These are phyloP conservation scores for Blastobotrys robertii DNA, from an alignment of 805 yeast genomes.

Conservation along the genomic window DNA sequence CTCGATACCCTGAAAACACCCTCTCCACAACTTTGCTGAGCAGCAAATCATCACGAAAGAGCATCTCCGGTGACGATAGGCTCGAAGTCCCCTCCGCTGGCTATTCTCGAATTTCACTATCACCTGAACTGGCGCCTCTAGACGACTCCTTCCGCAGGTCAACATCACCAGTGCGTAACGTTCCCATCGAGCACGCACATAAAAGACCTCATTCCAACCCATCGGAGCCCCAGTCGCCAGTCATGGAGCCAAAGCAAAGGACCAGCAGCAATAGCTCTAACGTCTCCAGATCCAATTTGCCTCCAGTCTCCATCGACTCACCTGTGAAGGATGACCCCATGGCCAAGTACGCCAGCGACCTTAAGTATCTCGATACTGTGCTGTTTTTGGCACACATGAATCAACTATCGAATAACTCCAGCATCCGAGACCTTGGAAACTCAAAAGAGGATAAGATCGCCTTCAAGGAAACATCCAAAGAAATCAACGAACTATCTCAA, in stretches of 20 bases:
- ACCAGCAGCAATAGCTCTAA: no score
- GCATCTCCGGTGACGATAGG: no score
- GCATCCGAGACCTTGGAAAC: neutral
- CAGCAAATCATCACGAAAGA: no score
- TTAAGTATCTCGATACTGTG: slow-evolving; percentile 12
- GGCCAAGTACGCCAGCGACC: slow-evolving; percentile 6
- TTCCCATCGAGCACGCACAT: slow-evolving; percentile 1
- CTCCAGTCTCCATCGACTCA: neutral
- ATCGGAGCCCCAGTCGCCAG: no score
- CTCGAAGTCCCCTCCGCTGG: neutral
- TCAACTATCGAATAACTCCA: neutral
- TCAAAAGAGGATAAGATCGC: slow-evolving; percentile 1
- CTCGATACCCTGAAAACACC: neutral
- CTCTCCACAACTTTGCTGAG: neutral
- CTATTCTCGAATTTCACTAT: neutral
- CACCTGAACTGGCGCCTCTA: neutral
- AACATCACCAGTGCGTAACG: slow-evolving; percentile 6
- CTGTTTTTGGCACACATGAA: slow-evolving; percentile 8
- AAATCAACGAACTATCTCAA: slow-evolving; percentile 8
- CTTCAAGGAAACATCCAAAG: slow-evolving; percentile 6
- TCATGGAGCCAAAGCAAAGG: no score
- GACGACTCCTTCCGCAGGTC: slow-evolving; percentile 4
- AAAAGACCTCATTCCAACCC: no score
- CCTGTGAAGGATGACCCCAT: neutral
- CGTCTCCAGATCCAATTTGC: no score